Base-by-base conservation (phyloP, 2,329 filamentous ascomycete species). In the Penicillium digitatum region DNA sequence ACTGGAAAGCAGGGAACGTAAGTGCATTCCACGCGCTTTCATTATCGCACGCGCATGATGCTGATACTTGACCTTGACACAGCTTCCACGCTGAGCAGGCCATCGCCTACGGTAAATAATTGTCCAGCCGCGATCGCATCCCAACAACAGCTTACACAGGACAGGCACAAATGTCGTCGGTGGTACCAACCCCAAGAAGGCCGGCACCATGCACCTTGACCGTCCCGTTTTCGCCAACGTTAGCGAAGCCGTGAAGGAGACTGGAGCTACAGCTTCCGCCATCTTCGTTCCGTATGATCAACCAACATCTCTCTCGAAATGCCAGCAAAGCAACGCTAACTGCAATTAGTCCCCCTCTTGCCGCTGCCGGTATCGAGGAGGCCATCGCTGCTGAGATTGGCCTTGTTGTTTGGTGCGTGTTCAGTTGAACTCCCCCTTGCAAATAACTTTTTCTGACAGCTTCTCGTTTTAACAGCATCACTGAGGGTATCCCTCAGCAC, bases 171-270 rank as follows among this genome's bases (percentile, higher is more conserved):
- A 96, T 75, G 90, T 99, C 65, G 91, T 99, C 65, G 94, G 94
- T 76, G 94, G 94, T 73, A 97, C 93, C 72, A 97, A 97, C 82
- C 94, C 94, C 74, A 97, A 96, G 84, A 99, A 99, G 82, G 94
- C 94, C 64, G 94, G 94, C 72, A 79, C 84, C 69, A 87, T 85
- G 73, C 94, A 99, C 78, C 86, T 99, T 61, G 90, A 86, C 73
- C 88, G 88, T 66, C 94, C 94, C 57, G 94, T 99, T 71, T 99
- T 97, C 78, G 89, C 85, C 69, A 93, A 84, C 68, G 94, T 99
- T 66, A 78, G 79, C 66, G 91, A 99, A 52, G 94, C 89, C 62
- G 85, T 95, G 63, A 94, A 92, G 82, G 80, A 91, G 78, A 95
- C 90, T 48, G 90, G 90, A 71, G 93, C 94, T 62, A 92, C 84